A percentile compares a stretch with the other conserved stretches of the same genome.
These are phyloP conservation scores for Colletotrichum lindemuthianum DNA, from an alignment of 2,329 filamentous ascomycete genomes.

Conservation along the genomic window DNA sequence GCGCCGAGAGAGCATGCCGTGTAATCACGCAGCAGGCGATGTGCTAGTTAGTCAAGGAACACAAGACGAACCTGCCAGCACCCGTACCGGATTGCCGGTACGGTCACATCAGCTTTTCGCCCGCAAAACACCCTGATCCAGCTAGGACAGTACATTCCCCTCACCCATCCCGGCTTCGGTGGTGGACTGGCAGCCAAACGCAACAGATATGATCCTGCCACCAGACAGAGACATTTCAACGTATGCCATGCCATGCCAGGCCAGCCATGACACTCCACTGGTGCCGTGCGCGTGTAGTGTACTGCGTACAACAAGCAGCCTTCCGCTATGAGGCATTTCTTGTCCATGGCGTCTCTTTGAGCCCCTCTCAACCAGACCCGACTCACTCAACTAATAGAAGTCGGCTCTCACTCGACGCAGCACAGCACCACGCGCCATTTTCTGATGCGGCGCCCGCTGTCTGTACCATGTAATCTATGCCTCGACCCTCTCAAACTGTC, in stretches of 20 bases:
- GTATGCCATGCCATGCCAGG: too few relatives aligned
- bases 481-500: neutral
- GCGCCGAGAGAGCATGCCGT: neutral
- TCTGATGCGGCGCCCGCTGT: constrained; percentile 29
- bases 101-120: constrained; percentile 24
- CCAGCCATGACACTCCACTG: constrained; percentile 28
- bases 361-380: constrained; percentile 28
- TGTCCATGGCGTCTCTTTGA: constrained; percentile 27
- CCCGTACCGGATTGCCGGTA: constrained; percentile 31
- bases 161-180: constrained; percentile 13
- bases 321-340: constrained; percentile 36
- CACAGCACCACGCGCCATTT: neutral
- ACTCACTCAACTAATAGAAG: constrained; percentile 15
- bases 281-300: neutral
- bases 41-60: constrained; percentile 5
- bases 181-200: constrained; percentile 2
- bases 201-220: constrained; percentile 30
- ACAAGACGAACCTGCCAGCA: constrained; percentile 30
- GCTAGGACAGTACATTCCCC: constrained; percentile 26
- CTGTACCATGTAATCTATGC: constrained; percentile 9
- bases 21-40: constrained; percentile 3
- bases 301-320: constrained; percentile 1
- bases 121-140: constrained; percentile 14
- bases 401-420: constrained; percentile 6
- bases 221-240: constrained; percentile 11